These are phyloP conservation scores for Starmerella geochares DNA, from an alignment of 805 yeast species.

Conservation along the genomic window DNA sequence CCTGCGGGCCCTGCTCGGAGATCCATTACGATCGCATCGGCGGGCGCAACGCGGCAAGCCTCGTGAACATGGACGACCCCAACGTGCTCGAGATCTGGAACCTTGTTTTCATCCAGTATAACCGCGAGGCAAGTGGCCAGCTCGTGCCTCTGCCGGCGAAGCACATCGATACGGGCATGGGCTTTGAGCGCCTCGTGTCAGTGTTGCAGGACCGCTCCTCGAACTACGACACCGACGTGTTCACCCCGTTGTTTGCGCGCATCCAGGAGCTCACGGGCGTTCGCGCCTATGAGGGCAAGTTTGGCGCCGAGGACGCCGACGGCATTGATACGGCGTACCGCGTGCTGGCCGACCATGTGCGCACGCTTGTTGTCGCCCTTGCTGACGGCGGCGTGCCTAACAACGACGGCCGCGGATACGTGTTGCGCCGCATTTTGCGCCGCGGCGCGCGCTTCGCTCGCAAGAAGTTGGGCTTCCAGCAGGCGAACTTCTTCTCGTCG, in stretches of 20 bases:
- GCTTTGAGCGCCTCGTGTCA: conserved; percentile 94
- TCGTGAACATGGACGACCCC: conserved; percentile 96
- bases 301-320: conserved; percentile 83
- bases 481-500: conserved; percentile 85
- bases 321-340: conserved; percentile 98
- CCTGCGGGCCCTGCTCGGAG: conserved; percentile 99
- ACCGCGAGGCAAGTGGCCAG: conserved; percentile 80
- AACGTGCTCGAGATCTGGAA: conserved; percentile 97
- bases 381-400: conserved; percentile 99
- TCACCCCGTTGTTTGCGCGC: conserved; percentile 72
- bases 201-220: conserved; percentile 83
- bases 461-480: conserved; percentile 90
- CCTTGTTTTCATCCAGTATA: conserved; percentile 90
- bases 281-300: conserved; percentile 82
- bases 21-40: conserved; percentile 97
- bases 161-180: conserved; percentile 98
- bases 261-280: conserved; percentile 91
- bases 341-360: conserved; percentile 95
- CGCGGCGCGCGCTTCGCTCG: conserved; percentile 97
- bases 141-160: conserved; percentile 80
- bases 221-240: conserved; percentile 95
- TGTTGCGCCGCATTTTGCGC: conserved; percentile 88
- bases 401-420: conserved; percentile 98
- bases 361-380: conserved; percentile 90
- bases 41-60: conserved; percentile 83